phyloP scores from a whole-genome alignment of 441 rosid genomes.

The Populus hybrid region DNA sequence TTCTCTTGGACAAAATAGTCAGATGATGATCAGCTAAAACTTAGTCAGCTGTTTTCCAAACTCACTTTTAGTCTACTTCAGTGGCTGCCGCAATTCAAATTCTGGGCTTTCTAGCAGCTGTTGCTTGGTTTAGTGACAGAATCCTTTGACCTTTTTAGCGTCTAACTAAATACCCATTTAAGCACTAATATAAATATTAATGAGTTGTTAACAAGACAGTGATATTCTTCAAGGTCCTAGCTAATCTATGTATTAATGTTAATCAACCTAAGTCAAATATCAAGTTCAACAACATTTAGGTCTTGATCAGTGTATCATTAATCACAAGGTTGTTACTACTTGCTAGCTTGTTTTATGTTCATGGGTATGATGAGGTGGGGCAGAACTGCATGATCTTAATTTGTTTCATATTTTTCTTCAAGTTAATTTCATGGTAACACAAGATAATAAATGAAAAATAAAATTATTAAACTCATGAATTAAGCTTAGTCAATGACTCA shows the following conservation, averaged over 20 bases:
- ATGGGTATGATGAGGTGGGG: neutral
- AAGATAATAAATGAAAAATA: no score
- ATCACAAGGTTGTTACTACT: neutral
- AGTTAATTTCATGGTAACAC: neutral
- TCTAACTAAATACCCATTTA: neutral
- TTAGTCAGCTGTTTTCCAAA: neutral
- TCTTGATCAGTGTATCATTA: neutral
- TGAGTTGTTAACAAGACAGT: neutral
- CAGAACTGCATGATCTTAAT: neutral
- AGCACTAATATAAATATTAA: neutral
- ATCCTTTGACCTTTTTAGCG: neutral
- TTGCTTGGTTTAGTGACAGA: neutral
- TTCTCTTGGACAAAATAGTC: neutral
- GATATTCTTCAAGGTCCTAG: neutral
- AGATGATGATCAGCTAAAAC: neutral
- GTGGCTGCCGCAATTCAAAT: neutral
- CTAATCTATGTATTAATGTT: neutral
- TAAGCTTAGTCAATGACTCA: no score
- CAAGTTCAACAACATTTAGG: neutral
- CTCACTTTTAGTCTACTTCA: neutral
- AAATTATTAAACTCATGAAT: no score
- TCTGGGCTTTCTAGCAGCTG: neutral
- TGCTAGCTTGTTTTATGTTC: neutral
- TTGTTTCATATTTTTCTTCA: neutral
- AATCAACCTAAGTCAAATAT: neutral